Evolutionary conservation across 345 rosid genomes (phyloP).

Genomic region (Hibiscus syriacus): DNA sequence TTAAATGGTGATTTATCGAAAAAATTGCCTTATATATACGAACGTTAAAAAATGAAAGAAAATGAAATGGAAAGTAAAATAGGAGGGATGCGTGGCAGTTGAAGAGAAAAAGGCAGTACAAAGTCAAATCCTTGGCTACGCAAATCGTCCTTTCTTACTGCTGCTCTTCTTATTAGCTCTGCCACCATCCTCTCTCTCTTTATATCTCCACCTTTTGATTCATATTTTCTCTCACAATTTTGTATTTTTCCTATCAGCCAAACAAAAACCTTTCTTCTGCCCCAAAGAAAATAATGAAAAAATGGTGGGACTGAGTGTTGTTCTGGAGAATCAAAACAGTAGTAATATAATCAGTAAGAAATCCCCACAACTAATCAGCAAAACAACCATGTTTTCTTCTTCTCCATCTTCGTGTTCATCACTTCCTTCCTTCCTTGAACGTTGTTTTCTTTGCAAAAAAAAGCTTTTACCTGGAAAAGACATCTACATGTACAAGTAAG

Average conservation of each 20-base stretch:
- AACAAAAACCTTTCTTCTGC: background rate
- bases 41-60: too few relatives aligned
- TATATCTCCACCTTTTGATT: conserved; percentile 4
- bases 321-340: conserved; percentile 42
- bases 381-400: conserved; percentile 26
- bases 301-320: conserved; percentile 80
- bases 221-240: conserved; percentile 8
- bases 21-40: too few relatives aligned
- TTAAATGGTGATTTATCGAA: too few relatives aligned
- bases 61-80: conserved; percentile 15
- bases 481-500: conserved; percentile 97
- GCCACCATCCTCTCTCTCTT: background rate
- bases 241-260: background rate
- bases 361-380: conserved; percentile 52
- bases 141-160: conserved; percentile 42
- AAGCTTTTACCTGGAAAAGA: conserved; percentile 63
- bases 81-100: conserved; percentile 47
- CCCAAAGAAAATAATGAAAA: conserved; percentile 1
- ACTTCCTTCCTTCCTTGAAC: conserved; percentile 45
- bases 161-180: conserved; percentile 11
- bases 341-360: conserved; percentile 17
- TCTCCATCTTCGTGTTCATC: background rate
- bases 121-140: conserved; percentile 41
- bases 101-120: conserved; percentile 20
- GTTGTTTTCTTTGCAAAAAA: conserved; percentile 55